Evolutionary conservation across 164 flowering plant genomes (phyloP).

Genomic region (Pachysandra terminalis): DNA sequence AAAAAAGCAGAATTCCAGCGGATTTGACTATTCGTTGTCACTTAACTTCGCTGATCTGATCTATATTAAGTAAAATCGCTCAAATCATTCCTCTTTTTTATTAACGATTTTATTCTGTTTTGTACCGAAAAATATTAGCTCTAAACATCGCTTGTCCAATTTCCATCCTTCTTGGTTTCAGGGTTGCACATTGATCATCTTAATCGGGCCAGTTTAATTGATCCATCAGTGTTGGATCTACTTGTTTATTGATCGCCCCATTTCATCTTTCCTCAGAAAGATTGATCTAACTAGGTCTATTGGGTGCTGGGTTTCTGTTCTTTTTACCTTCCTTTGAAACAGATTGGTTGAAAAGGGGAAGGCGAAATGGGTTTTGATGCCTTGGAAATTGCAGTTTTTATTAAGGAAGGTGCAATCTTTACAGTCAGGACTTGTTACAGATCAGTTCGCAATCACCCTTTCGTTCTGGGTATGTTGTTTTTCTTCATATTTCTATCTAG

Average conservation of each 20-base stretch:
- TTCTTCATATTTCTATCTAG: conserved; percentile 44
- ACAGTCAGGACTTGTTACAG: conserved; percentile 32
- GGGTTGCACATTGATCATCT: too few species aligned
- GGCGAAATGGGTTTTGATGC: conserved; percentile 31
- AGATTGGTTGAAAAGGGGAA: not conserved
- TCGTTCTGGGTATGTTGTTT: conserved; percentile 40
- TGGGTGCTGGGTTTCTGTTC: not conserved
- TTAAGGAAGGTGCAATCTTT: conserved; percentile 31
- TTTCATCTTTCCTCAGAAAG: not conserved
- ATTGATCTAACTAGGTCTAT: not conserved
- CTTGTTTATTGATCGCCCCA: not conserved
- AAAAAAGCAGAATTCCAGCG: too few species aligned
- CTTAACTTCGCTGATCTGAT: too few species aligned
- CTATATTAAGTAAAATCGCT: too few species aligned
- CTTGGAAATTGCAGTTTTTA: conserved; percentile 27
- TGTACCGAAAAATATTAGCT: too few species aligned
- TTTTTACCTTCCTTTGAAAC: not conserved
- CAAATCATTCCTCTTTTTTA: too few species aligned
- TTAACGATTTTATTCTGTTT: too few species aligned
- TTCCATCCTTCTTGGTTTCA: too few species aligned
- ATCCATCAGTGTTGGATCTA: not conserved
- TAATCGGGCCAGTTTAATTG: too few species aligned
- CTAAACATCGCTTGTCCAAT: too few species aligned
- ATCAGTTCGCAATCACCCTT: conserved; percentile 52
- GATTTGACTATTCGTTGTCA: too few species aligned